phyloP scores from a whole-genome alignment of 2,329 filamentous ascomycete species.

The Xylariaceae sp. region DNA sequence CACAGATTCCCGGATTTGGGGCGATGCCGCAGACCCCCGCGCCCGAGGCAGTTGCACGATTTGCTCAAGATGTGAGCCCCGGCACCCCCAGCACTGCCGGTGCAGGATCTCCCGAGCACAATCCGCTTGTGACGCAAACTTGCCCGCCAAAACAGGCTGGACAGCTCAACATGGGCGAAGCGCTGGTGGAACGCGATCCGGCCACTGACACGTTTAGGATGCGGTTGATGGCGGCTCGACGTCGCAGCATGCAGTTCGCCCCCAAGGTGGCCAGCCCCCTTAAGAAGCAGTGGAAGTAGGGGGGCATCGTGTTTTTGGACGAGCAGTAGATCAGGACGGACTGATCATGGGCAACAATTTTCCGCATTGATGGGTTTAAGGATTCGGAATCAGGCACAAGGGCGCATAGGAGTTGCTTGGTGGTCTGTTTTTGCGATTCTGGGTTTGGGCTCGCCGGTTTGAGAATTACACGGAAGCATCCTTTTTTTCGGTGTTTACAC shows the following conservation, averaged over 20 bases:
- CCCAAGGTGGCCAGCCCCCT: conserved; percentile 71
- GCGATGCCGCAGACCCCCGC: conserved; percentile 56
- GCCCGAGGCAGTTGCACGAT: conserved; percentile 49
- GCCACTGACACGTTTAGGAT: conserved; percentile 55
- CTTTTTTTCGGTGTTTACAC: too few relatives aligned
- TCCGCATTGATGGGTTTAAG: too few relatives aligned
- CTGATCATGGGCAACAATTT: too few relatives aligned
- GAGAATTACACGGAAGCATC: too few relatives aligned
- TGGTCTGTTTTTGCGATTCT: too few relatives aligned
- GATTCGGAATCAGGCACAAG: too few relatives aligned
- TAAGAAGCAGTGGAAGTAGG: conserved; percentile 48
- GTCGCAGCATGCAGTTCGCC: conserved; percentile 73
- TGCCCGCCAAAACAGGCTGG: conserved; percentile 47
- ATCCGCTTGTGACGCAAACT: conserved; percentile 45
- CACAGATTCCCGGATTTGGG: conserved; percentile 39
- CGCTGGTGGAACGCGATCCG: conserved; percentile 40
- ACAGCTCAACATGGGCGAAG: conserved; percentile 38
- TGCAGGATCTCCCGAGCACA: conserved; percentile 32
- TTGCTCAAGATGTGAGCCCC: conserved; percentile 45
- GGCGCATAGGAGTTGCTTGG: too few relatives aligned
- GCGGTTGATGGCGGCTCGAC: conserved; percentile 63
- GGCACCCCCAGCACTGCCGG: conserved; percentile 39
- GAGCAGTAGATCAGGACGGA: too few relatives aligned
- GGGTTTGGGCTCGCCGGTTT: too few relatives aligned
- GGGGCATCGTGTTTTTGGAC: neutral